Percentiles rank a stretch among this genome's conserved stretches.
Conservation (phyloP, 179 eudicot species). For the Beta lomatogona region DNA sequence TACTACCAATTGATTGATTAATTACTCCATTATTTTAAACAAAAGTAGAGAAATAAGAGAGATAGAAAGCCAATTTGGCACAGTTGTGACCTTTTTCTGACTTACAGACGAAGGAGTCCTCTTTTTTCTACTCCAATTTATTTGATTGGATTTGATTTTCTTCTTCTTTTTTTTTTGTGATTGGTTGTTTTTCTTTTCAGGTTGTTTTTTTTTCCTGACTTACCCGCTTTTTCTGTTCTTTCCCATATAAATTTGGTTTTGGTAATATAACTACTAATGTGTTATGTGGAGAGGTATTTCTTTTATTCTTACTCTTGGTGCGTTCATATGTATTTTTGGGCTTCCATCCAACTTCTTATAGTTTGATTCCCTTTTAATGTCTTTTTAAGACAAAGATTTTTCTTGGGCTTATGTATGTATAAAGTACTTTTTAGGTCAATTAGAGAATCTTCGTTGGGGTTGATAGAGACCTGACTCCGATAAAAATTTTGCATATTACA, state of each 20-base stretch:
- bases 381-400: too few species aligned
- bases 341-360: too few species aligned
- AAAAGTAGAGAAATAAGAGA: background rate
- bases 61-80: constrained; percentile 10
- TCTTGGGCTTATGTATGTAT: too few species aligned
- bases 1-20: background rate
- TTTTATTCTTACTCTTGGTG: too few species aligned
- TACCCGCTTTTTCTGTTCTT: constrained; percentile 13
- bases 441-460: too few species aligned
- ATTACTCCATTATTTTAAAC: background rate
- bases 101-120: constrained; percentile 29
- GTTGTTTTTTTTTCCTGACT: constrained; percentile 9
- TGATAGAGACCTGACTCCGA: too few species aligned
- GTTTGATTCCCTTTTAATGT: too few species aligned
- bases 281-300: too few species aligned
- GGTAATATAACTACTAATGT: background rate
- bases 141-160: constrained; percentile 19
- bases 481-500: too few species aligned
- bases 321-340: too few species aligned
- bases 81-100: constrained; percentile 31
- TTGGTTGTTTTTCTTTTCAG: constrained; percentile 6
- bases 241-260: constrained; percentile 10
- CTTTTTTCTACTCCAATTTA: constrained; percentile 8
- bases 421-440: background rate
- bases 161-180: background rate